Evolutionary conservation across 768 basidiomycete genomes (phyloP).

Genomic region (Leucosporidium yakuticum): DNA sequence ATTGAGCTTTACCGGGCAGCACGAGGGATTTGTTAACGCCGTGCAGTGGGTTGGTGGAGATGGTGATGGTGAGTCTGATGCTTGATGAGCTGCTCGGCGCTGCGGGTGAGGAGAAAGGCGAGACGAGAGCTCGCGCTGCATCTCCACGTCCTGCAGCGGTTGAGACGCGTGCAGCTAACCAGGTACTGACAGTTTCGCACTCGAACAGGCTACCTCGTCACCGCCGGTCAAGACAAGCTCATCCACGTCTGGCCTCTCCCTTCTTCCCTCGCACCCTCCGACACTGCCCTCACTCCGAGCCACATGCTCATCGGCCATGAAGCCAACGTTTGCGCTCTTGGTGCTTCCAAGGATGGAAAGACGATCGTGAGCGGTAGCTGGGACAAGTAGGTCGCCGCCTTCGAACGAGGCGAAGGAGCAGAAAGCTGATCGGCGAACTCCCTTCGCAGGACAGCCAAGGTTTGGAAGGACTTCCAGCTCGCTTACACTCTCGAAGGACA

Average conservation of each 20-base stretch:
- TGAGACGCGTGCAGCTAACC: not conserved
- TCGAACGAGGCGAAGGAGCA: no score
- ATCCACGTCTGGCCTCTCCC: slow-evolving; percentile 62
- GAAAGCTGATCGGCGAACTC: not conserved
- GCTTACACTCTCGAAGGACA: slow-evolving; percentile 75
- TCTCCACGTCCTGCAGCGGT: not conserved
- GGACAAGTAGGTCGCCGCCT: slow-evolving; percentile 65
- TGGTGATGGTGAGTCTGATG: not conserved
- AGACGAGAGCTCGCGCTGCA: not conserved
- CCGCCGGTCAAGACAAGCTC: slow-evolving; percentile 82
- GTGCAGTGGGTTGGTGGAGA: slow-evolving; percentile 22
- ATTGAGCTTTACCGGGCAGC: not conserved
- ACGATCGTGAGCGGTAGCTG: slow-evolving; percentile 89
- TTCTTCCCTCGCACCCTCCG: slow-evolving; percentile 39
- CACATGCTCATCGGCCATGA: slow-evolving; percentile 81
- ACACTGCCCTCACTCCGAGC: slow-evolving; percentile 62
- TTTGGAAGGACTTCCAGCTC: slow-evolving; percentile 63
- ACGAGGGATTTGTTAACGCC: slow-evolving; percentile 33
- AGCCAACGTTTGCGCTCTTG: slow-evolving; percentile 80
- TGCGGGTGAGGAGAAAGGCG: no score
- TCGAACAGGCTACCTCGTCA: slow-evolving; percentile 67
- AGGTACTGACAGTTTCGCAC: not conserved
- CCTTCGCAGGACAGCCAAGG: slow-evolving; percentile 71
- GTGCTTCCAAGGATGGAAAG: slow-evolving; percentile 58
- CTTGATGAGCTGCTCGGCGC: not conserved